Percentiles rank a stretch among this genome's conserved stretches.
These are phyloP conservation scores for Leucogyrophana mollusca DNA, from an alignment of 768 basidiomycete species.

Conservation along the genomic window DNA sequence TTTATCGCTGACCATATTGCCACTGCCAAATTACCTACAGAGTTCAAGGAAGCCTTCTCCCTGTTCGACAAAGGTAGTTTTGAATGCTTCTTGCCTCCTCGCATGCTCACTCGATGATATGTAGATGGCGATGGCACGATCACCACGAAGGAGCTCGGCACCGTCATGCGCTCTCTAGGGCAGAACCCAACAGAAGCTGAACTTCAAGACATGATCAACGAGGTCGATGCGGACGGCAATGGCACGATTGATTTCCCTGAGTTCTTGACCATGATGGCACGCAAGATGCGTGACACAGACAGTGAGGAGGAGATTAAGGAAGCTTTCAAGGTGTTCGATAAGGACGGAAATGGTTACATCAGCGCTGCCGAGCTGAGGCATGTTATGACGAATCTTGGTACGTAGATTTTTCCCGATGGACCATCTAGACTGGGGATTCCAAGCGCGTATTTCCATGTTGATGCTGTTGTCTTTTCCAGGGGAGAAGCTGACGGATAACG, in stretches of 20 bases:
- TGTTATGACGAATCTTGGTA: slow-evolving; percentile 90
- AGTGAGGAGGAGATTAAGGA: slow-evolving; percentile 93
- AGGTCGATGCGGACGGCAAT: slow-evolving; percentile 87
- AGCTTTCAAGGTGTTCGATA: slow-evolving; percentile 97
- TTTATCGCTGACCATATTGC: neutral
- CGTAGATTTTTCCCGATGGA: slow-evolving; percentile 20
- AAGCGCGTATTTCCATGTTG: slow-evolving; percentile 1
- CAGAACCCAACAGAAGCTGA: slow-evolving; percentile 93
- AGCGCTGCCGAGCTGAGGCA: slow-evolving; percentile 81
- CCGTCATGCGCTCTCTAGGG: slow-evolving; percentile 90
- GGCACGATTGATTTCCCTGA: slow-evolving; percentile 86
- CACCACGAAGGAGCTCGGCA: slow-evolving; percentile 87
- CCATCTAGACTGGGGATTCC: too few species aligned
- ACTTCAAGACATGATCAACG: slow-evolving; percentile 94
- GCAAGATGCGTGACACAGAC: slow-evolving; percentile 91
- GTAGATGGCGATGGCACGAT: slow-evolving; percentile 92
- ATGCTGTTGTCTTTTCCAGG: slow-evolving; percentile 38
- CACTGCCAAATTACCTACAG: slow-evolving; percentile 37
- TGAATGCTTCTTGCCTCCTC: too few species aligned
- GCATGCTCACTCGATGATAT: neutral
- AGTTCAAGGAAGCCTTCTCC: slow-evolving; percentile 99
- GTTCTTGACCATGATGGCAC: slow-evolving; percentile 82
- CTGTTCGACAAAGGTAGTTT: slow-evolving; percentile 88
- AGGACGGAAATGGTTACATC: slow-evolving; percentile 92
- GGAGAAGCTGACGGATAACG: slow-evolving; percentile 82